Conservation (phyloP, 169 alveolate genomes). For the Babesia divergens region DNA sequence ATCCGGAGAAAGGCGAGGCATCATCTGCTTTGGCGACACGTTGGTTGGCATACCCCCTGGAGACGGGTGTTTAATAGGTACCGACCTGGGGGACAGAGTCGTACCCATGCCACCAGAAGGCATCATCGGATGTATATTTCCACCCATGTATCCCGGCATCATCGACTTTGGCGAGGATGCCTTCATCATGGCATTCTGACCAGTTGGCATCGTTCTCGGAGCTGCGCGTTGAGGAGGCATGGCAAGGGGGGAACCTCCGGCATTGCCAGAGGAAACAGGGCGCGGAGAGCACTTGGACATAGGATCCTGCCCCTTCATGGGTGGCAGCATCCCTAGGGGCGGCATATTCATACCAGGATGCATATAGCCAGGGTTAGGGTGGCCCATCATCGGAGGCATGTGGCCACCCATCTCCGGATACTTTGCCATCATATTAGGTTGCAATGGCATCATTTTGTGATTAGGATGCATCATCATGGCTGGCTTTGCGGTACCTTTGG, state of each 20-base stretch:
- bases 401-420: background rate
- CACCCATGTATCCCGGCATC: background rate
- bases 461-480: conserved; percentile 11
- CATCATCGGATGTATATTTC: background rate
- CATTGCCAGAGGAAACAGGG: background rate
- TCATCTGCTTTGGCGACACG: background rate
- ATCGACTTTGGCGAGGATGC: background rate
- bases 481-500: background rate
- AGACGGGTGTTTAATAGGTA: background rate
- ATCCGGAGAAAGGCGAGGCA: background rate
- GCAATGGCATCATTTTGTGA: conserved; percentile 7
- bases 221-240: background rate
- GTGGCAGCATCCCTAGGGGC: conserved; percentile 5
- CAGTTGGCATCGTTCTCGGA: background rate
- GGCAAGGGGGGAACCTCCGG: conserved; percentile 12
- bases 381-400: conserved; percentile 26
- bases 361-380: conserved; percentile 10
- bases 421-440: background rate
- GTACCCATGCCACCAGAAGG: background rate
- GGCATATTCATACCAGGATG: background rate
- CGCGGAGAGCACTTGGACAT: conserved; percentile 2
- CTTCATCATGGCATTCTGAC: background rate
- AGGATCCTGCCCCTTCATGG: conserved; percentile 1
- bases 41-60: background rate
- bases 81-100: background rate